Conservation (phyloP, 495 filamentous ascomycete genomes). For the Hypomontagnella submonticulosa region DNA sequence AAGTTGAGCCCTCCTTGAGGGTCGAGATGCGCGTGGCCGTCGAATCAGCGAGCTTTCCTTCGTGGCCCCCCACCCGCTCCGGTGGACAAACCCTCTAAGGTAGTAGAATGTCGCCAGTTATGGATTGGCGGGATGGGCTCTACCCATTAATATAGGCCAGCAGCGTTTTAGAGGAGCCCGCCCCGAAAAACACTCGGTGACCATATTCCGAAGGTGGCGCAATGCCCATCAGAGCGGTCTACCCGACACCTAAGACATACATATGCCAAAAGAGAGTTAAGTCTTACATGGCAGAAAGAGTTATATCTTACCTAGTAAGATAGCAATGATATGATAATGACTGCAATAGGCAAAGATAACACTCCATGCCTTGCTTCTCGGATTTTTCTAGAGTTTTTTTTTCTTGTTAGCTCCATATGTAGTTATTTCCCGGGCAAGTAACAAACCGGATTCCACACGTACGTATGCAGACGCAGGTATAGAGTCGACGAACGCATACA, state of each 20-base stretch:
- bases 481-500: constrained; percentile 7
- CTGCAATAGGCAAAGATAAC: not conserved
- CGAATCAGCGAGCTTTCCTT: constrained; percentile 23
- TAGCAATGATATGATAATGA: constrained; percentile 25
- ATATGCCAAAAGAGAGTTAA: constrained; percentile 10
- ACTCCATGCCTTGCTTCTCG: not conserved
- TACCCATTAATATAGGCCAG: constrained; percentile 24
- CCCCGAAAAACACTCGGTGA: constrained; percentile 29
- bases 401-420: constrained; percentile 6
- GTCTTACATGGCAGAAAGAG: constrained; percentile 14
- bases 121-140: constrained; percentile 24
- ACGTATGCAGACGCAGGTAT: not conserved
- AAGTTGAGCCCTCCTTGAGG: constrained; percentile 5
- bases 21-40: constrained; percentile 24
- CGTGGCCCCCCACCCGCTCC: constrained; percentile 20
- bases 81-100: constrained; percentile 10
- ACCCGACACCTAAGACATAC: not conserved
- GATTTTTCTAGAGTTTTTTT: constrained; percentile 1
- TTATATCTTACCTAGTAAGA: not conserved
- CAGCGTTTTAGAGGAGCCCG: constrained; percentile 3
- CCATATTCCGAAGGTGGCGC: constrained; percentile 36
- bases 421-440: constrained; percentile 4
- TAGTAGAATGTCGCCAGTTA: constrained; percentile 18
- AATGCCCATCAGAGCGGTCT: constrained; percentile 20
- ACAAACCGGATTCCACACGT: constrained; percentile 16